Base-by-base conservation (phyloP, 805 yeast species). In the Metschnikowia gelsemii region DNA sequence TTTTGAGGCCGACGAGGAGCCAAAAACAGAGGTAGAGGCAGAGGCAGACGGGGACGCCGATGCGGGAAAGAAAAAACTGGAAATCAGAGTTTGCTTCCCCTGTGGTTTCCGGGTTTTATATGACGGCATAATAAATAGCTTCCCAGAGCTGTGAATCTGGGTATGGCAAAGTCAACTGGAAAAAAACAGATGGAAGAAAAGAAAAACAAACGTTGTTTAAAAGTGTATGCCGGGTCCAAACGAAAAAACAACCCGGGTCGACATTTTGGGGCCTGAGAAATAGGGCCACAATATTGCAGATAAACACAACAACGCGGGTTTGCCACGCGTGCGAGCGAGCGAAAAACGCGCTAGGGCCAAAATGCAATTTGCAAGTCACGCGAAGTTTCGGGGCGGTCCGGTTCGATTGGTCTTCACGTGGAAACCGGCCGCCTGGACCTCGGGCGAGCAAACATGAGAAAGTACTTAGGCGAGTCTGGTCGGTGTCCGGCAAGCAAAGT, bases 21-120 rank as follows among this genome's bases (percentile, higher is more conserved):
- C n/a, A n/a, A n/a, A n/a, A 27, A 16, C 30, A 18, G 30, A 18
- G 17, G 30, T 13, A 27, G 30, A 27, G 20, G 40, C 31, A 13
- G 43, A 11, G 29, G 5, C 25, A 5, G 40, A 29, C 30, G 34
- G 26, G 21, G 45, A 29, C 12, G 40, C 32, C 19, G 38, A 14
- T 17, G 31, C 36, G 3, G 46, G 46, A 23, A 40, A 38, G 33
- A 64, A 65, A 50, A 64, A 65, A 37, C 58, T 58, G 5, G 63
- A 49, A 12, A 65, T 62, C 40, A 48, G 52, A 35, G 52, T 43
- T 50, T 64, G 71, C 36, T 39, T 51, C 27, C 39, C 38, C 27
- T 24, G 42, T 2, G 41, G 37, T 26, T 48, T 48, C 14, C 52
- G 31, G 7, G 50, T 40, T 24, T 40, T 48, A 24, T 48, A 40